Evolutionary conservation across 169 alveolate species (phyloP).

Genomic region (Plasmodium vinckei): DNA sequence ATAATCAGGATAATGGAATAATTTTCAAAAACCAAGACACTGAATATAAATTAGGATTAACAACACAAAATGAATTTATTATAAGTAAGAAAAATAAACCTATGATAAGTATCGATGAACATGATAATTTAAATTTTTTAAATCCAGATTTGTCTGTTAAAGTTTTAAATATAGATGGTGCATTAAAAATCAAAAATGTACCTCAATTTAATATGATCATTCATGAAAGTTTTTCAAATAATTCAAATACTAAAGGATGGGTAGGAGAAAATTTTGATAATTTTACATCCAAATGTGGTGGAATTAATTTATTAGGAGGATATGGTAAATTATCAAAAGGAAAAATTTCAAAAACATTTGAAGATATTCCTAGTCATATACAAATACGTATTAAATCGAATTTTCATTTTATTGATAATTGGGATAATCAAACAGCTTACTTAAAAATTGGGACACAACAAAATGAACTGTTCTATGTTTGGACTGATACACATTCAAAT

Average conservation of each 20-base stretch:
- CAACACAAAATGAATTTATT: conserved; percentile 25
- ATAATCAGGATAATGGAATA: conserved; percentile 49
- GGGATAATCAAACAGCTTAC: conserved; percentile 85
- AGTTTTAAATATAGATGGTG: conserved; percentile 78
- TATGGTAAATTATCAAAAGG: conserved; percentile 81
- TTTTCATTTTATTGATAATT: conserved; percentile 84
- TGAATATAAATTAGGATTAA: conserved; percentile 57
- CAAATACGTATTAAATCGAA: conserved; percentile 81
- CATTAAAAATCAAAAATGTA: conserved; percentile 77
- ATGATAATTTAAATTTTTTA: conserved; percentile 46
- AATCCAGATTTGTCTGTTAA: conserved; percentile 52
- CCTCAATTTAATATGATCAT: conserved; percentile 83
- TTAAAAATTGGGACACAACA: conserved; percentile 78
- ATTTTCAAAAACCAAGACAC: conserved; percentile 22
- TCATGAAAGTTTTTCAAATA: conserved; percentile 78
- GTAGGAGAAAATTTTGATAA: conserved; percentile 78
- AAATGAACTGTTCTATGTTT: conserved; percentile 80
- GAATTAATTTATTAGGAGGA: conserved; percentile 86
- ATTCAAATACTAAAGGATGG: conserved; percentile 83
- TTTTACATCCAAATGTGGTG: conserved; percentile 81
- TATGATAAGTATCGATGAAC: conserved; percentile 58
- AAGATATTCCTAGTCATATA: conserved; percentile 83
- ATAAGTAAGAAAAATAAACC: conserved; percentile 72
- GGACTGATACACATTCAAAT: conserved; percentile 82
- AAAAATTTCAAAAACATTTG: conserved; percentile 79